Conservation (phyloP, 2,329 filamentous ascomycete species). For the Dendrostoma leiphaemia region DNA sequence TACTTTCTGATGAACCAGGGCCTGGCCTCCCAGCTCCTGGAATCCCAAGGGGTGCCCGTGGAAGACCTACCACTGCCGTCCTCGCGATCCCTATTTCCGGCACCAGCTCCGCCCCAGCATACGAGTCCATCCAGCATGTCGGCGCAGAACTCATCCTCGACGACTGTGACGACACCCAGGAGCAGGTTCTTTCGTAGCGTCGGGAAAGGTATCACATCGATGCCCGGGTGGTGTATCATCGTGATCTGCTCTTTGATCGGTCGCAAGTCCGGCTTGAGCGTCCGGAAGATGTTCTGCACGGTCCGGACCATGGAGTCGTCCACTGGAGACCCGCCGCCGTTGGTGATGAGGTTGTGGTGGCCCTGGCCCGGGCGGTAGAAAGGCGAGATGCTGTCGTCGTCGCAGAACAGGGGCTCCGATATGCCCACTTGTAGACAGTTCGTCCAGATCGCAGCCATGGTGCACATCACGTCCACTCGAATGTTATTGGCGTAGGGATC, state of each 20-base stretch:
- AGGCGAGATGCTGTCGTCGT: slow-evolving; percentile 24
- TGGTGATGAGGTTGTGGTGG: background rate
- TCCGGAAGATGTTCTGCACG: slow-evolving; percentile 24
- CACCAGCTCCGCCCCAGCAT: slow-evolving; percentile 24
- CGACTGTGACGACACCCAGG: slow-evolving; percentile 6
- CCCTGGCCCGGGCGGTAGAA: slow-evolving; percentile 23
- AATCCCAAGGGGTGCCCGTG: slow-evolving; percentile 27
- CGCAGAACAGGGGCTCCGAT: slow-evolving; percentile 24
- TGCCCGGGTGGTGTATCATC: slow-evolving; percentile 22
- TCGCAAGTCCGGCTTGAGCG: slow-evolving; percentile 24
- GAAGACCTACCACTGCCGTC: slow-evolving; percentile 14
- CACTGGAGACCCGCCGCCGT: slow-evolving; percentile 1
- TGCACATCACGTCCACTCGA: slow-evolving; percentile 27
- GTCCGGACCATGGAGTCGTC: slow-evolving; percentile 14
- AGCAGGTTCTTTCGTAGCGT: slow-evolving; percentile 25
- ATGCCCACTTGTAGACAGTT: slow-evolving; percentile 24
- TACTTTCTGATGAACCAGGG: slow-evolving; percentile 20
- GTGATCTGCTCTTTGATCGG: slow-evolving; percentile 25
- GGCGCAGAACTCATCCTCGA: slow-evolving; percentile 24
- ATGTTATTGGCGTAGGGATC: slow-evolving; percentile 27
- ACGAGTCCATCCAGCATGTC: slow-evolving; percentile 25
- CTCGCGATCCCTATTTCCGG: slow-evolving; percentile 15
- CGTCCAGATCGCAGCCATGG: slow-evolving; percentile 22
- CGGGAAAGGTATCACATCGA: slow-evolving; percentile 27
- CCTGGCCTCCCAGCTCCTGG: slow-evolving; percentile 18